phyloP scores from a whole-genome alignment of 768 basidiomycete species.

The Chalciporus sphaerocephalus region DNA sequence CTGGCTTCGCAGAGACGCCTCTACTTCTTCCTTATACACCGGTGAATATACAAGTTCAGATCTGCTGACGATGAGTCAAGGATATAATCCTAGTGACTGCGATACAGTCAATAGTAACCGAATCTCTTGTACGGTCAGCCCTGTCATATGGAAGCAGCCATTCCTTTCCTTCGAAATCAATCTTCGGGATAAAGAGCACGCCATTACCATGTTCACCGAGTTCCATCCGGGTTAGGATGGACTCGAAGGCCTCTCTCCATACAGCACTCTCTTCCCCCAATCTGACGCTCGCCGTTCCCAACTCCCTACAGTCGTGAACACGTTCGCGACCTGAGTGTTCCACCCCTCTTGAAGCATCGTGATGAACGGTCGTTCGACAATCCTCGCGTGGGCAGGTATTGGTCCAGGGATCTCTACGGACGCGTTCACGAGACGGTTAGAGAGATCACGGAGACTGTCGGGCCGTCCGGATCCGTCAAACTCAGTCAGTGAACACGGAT shows the following conservation, averaged over 20 bases:
- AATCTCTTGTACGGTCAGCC: no score
- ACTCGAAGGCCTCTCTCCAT: slow-evolving; percentile 23
- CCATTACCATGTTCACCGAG: no score
- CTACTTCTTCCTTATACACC: no score
- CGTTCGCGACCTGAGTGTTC: slow-evolving; percentile 52
- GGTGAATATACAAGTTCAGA: no score
- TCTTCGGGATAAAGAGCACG: no score
- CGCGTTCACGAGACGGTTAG: slow-evolving; percentile 48
- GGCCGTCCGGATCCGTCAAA: neutral
- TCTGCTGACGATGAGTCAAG: no score
- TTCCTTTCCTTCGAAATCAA: no score
- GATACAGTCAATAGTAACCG: no score
- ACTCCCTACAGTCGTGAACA: slow-evolving; percentile 41
- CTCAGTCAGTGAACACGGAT: neutral
- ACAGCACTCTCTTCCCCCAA: slow-evolving; percentile 45
- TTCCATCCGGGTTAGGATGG: neutral
- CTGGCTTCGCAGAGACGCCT: neutral
- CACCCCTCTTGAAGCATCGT: slow-evolving; percentile 50
- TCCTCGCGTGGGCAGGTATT: slow-evolving; percentile 50
- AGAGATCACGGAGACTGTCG: slow-evolving; percentile 46
- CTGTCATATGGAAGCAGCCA: no score
- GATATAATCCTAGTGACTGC: no score
- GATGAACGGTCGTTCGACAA: slow-evolving; percentile 43
- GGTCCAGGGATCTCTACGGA: slow-evolving; percentile 47
- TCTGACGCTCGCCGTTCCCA: slow-evolving; percentile 45